Base-by-base conservation (phyloP, 1,284 basidiomycete genomes). In the Leccinum griseonigrum region DNA sequence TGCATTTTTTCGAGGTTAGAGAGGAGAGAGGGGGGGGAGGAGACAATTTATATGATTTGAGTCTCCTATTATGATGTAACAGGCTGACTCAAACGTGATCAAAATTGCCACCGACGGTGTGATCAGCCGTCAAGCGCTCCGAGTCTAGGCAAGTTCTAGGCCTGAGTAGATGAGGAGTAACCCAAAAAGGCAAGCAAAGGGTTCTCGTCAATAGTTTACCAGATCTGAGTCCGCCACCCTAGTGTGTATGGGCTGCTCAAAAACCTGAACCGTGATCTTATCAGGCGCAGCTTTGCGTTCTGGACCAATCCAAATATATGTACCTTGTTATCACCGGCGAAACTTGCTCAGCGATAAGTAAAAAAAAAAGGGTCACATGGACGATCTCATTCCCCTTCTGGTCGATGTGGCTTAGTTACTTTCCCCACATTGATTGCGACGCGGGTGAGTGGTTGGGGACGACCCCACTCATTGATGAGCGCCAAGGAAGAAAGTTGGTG, bases 1-100 rank as follows among this genome's bases (percentile, higher is more conserved):
- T 59, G n/a, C 73, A 74, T 75, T 57, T 6, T 62, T 2, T 29
- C 8, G 32, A 29, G 50, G 13, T 18, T n/a, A 16, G 22, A 58
- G 53, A 59, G 46, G 51, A 52, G 54, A 8, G 43, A 13, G 32
- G 43, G 46, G 43, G 38, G 18, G 16, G 11, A 29, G 28, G 28
- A n/a, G n/a, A n/a, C n/a, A n/a, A 7, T 68, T 54, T 69, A 60
- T 66, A 56, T 4, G 22, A 52, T 50, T 5, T 32, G 13, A 4
- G 26, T 55, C 26, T 16, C 13, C 32, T 26, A n/a, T n/a, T 10
- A 13, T 22, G 50, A 51, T 6, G 16, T 14, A 8, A 14, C n/a
- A 16, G 26, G 48, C 22, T 51, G 48, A 51, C 48, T 51, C 14
- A 51, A 51, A 51, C 22, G 2, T n/a, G 43, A 22, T 46, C 43